Percentiles rank a stretch among this genome's conserved stretches.
phyloP scores from a whole-genome alignment of 2,329 filamentous ascomycete genomes.

The Phaeophleospora eucalypticola region DNA sequence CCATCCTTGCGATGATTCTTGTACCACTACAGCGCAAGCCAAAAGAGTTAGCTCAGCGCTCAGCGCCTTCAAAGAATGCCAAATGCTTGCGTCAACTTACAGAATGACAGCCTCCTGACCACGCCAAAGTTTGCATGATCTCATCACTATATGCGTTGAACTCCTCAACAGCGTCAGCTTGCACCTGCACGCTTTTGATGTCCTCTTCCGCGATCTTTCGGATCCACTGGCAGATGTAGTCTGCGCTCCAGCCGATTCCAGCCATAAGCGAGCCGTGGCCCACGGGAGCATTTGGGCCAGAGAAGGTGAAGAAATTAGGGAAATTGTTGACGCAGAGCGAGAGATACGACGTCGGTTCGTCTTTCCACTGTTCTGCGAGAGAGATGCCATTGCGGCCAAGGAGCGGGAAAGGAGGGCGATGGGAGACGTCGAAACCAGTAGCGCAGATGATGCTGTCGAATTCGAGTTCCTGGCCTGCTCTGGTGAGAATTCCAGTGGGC shows the following conservation, averaged over 20 bases:
- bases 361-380: slow-evolving; percentile 26
- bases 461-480: slow-evolving; percentile 34
- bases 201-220: slow-evolving; percentile 29
- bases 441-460: slow-evolving; percentile 48
- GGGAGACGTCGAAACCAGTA: slow-evolving; percentile 40
- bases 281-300: slow-evolving; percentile 20
- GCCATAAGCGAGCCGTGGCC: slow-evolving; percentile 28
- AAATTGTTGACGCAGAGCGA: slow-evolving; percentile 25
- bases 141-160: slow-evolving; percentile 30
- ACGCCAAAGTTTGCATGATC: slow-evolving; percentile 31
- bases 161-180: slow-evolving; percentile 27
- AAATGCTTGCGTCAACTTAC: no score
- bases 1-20: slow-evolving; percentile 29
- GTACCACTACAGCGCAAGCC: slow-evolving; percentile 19
- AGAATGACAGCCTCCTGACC: slow-evolving; percentile 29
- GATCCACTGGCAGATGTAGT: slow-evolving; percentile 30
- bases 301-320: slow-evolving; percentile 31
- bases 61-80: neutral
- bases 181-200: slow-evolving; percentile 26
- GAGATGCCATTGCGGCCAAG: slow-evolving; percentile 35
- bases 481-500: slow-evolving; percentile 35
- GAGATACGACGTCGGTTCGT: slow-evolving; percentile 28
- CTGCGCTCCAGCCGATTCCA: slow-evolving; percentile 23
- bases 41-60: neutral
- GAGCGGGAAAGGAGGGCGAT: slow-evolving; percentile 35